These are phyloP conservation scores for Astraeus odoratus DNA, from an alignment of 768 basidiomycete species.

Conservation along the genomic window DNA sequence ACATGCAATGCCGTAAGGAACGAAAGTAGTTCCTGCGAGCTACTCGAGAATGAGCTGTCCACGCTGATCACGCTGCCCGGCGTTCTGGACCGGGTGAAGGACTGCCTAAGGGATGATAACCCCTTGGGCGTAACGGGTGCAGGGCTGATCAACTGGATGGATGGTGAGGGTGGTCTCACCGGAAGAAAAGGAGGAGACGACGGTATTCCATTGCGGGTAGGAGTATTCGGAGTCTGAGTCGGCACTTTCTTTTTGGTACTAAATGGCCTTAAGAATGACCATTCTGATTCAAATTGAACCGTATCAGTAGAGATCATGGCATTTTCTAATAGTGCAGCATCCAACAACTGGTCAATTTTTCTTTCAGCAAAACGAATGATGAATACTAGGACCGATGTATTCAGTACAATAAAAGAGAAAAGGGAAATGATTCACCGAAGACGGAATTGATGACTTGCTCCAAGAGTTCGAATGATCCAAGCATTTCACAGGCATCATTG, in stretches of 20 bases:
- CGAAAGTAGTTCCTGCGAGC: conserved; percentile 55
- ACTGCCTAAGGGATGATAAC: conserved; percentile 65
- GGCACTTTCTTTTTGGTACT: conserved; percentile 49
- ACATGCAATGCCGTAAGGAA: conserved; percentile 84
- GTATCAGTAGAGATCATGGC: conserved; percentile 69
- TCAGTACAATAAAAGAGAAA: conserved; percentile 5
- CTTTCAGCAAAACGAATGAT: conserved; percentile 90
- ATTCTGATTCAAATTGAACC: conserved; percentile 93
- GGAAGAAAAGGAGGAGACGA: conserved; percentile 44
- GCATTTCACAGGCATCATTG: conserved; percentile 71
- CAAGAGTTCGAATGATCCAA: conserved; percentile 79
- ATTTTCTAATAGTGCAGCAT: conserved; percentile 76
- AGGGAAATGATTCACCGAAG: conserved; percentile 53
- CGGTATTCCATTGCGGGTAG: conserved; percentile 32
- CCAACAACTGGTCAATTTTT: conserved; percentile 80
- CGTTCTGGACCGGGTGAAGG: conserved; percentile 49
- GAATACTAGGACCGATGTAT: conserved; percentile 55
- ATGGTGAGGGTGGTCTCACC: conserved; percentile 47
- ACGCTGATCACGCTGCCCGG: conserved; percentile 43
- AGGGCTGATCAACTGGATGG: conserved; percentile 34
- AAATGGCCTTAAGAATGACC: conserved; percentile 83
- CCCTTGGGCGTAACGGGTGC: conserved; percentile 43
- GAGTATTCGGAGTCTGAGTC: conserved; percentile 20
- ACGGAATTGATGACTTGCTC: conserved; percentile 93
- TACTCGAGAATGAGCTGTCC: conserved; percentile 36